Conservation (phyloP, 768 basidiomycete genomes). For the Daedaleopsis nitida region DNA sequence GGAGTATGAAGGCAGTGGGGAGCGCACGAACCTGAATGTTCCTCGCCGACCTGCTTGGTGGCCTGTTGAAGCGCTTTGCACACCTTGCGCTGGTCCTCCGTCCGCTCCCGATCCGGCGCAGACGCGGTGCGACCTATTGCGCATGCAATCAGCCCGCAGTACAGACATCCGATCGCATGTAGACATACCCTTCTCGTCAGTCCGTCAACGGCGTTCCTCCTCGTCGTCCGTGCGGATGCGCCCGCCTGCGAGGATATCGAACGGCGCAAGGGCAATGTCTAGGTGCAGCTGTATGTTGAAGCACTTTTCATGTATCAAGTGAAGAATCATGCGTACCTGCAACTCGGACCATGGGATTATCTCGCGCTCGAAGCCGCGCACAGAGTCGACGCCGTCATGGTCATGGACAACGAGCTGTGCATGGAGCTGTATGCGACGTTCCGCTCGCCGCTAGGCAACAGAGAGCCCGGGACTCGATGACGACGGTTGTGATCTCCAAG, state of each 20-base stretch:
- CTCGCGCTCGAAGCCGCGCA: slow-evolving; percentile 42
- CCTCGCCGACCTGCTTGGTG: slow-evolving; percentile 46
- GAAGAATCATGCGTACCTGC: slow-evolving; percentile 25
- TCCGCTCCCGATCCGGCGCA: slow-evolving; percentile 41
- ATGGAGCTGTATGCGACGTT: too few relatives aligned
- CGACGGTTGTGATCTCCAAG: too few relatives aligned
- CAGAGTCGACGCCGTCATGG: too few relatives aligned
- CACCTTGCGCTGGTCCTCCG: slow-evolving; percentile 42
- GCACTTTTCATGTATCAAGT: too few relatives aligned
- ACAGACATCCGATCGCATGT: too few relatives aligned
- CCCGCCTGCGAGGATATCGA: slow-evolving; percentile 22
- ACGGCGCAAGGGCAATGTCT: slow-evolving; percentile 27
- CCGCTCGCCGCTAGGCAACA: too few relatives aligned
- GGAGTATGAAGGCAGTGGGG: too few relatives aligned
- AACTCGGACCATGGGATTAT: slow-evolving; percentile 38
- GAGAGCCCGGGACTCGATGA: too few relatives aligned
- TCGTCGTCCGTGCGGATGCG: slow-evolving; percentile 27
- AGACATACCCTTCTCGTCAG: slow-evolving; percentile 27
- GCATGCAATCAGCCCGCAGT: neutral
- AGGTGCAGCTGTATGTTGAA: too few relatives aligned
- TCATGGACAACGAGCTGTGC: too few relatives aligned
- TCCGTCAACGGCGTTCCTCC: slow-evolving; percentile 22
- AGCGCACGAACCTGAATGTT: slow-evolving; percentile 12
- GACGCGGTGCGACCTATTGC: too few relatives aligned
- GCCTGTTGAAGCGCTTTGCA: slow-evolving; percentile 48